phyloP scores from a whole-genome alignment of 331 rosid species.

The Pyrus hybrid region DNA sequence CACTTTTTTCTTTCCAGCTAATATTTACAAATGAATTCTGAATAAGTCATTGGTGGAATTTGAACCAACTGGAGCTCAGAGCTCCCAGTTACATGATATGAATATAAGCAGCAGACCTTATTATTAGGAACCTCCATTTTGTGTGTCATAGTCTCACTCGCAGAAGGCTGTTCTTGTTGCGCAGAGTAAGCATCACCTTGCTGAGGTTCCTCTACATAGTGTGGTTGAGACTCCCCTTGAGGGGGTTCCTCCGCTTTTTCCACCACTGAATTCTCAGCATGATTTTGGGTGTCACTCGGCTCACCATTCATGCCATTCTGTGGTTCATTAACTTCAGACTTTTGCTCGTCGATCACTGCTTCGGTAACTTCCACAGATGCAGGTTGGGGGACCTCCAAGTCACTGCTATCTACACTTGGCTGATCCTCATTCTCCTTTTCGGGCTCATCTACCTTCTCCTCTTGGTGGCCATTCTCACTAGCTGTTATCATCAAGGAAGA shows the following conservation, averaged over 20 bases:
- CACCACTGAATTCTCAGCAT: neutral
- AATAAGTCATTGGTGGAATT: neutral
- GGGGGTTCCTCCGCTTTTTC: conserved; percentile 16
- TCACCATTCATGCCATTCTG: conserved; percentile 26
- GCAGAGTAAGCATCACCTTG: conserved; percentile 24
- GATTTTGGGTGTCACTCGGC: conserved; percentile 11
- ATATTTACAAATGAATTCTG: neutral
- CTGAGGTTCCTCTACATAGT: conserved; percentile 26
- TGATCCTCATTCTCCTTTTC: conserved; percentile 21
- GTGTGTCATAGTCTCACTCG: conserved; percentile 23
- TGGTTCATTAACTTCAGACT: conserved; percentile 25
- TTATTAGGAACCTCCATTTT: conserved; percentile 89
- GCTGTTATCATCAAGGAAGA: conserved; percentile 15
- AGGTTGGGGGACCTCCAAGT: conserved; percentile 25
- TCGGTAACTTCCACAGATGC: conserved; percentile 14
- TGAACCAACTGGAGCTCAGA: neutral
- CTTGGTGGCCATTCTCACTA: conserved; percentile 29
- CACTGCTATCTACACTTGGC: conserved; percentile 21
- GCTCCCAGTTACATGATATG: neutral
- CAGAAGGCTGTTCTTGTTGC: conserved; percentile 30
- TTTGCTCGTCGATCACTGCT: conserved; percentile 24
- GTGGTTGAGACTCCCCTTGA: conserved; percentile 25
- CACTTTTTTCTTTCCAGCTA: neutral
- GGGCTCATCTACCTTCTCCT: conserved; percentile 19
- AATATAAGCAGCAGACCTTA: conserved; percentile 41